Conservation (phyloP, 169 alveolate genomes). For the Ichthyophthirius multifiliis region DNA sequence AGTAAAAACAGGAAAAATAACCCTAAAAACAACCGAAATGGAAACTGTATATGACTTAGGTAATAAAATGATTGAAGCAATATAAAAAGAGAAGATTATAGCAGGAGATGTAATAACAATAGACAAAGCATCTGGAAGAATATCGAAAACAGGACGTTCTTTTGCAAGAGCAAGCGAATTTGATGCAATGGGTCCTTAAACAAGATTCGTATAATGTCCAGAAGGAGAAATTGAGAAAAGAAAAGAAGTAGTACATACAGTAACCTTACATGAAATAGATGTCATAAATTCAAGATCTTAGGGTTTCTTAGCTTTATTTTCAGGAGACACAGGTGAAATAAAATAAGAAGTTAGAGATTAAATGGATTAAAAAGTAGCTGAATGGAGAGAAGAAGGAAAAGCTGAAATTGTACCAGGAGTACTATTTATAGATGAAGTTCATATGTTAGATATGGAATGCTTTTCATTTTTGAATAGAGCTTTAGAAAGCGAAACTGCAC, state of each 20-base stretch:
- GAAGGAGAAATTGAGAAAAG: constrained; percentile 99
- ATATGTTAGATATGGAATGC: constrained; percentile 99
- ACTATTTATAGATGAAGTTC: constrained; percentile 99
- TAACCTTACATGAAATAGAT: constrained; percentile 98
- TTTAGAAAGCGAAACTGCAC: constrained; percentile 96
- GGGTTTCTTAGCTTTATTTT: constrained; percentile 97
- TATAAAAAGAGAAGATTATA: constrained; percentile 82
- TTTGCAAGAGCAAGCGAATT: constrained; percentile 96
- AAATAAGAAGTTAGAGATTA: constrained; percentile 97
- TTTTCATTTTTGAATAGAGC: constrained; percentile 98
- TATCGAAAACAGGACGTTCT: constrained; percentile 96
- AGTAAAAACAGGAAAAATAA: constrained; percentile 92
- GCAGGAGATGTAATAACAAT: constrained; percentile 96
- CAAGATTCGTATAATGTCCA: constrained; percentile 94
- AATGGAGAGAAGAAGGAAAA: constrained; percentile 98
- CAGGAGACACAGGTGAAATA: constrained; percentile 99
- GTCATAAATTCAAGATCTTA: constrained; percentile 96
- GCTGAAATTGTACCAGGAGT: constrained; percentile 96
- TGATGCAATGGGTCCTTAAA: constrained; percentile 95
- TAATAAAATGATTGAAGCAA: constrained; percentile 91
- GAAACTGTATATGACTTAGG: constrained; percentile 98
- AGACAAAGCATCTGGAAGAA: constrained; percentile 96
- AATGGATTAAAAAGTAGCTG: constrained; percentile 97
- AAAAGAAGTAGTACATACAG: constrained; percentile 98
- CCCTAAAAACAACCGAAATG: constrained; percentile 98